Percentiles rank a stretch among this genome's conserved stretches.
Evolutionary conservation across 257 asterid species (phyloP).

Genomic region (Solanum dulcamara): DNA sequence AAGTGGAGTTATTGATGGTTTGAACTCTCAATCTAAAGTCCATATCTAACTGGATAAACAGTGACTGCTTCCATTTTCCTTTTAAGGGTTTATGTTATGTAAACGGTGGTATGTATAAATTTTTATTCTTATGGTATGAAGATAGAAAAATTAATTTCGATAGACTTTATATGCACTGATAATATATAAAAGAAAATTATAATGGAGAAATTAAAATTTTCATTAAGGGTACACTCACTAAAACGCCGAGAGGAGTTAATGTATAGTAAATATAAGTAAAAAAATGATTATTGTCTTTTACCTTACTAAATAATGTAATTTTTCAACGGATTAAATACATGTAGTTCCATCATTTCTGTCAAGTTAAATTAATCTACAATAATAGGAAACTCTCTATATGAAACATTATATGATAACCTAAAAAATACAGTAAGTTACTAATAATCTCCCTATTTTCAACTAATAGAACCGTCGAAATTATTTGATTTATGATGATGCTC

Average conservation of each 20-base stretch:
- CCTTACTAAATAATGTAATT: neutral
- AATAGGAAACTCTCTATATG: neutral
- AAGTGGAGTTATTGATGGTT: slow-evolving; percentile 20
- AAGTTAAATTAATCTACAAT: neutral
- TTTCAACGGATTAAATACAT: neutral
- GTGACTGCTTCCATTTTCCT: neutral
- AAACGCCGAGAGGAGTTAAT: neutral
- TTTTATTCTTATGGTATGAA: neutral
- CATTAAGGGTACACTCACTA: neutral
- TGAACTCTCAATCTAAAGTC: slow-evolving; percentile 6
- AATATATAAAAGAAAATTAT: neutral
- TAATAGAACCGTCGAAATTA: neutral
- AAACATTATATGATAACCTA: neutral
- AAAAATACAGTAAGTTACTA: neutral
- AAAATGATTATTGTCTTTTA: neutral
- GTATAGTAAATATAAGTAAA: neutral
- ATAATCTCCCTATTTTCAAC: neutral
- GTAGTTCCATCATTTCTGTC: neutral
- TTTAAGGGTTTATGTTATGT: neutral
- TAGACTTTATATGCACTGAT: neutral
- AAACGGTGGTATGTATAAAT: rapidly evolving
- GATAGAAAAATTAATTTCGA: neutral
- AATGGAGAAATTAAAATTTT: neutral
- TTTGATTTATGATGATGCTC: rapidly evolving
- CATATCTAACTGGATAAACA: neutral